Evolutionary conservation across 345 rosid genomes (phyloP).

Genomic region (Euclidium syriacum): DNA sequence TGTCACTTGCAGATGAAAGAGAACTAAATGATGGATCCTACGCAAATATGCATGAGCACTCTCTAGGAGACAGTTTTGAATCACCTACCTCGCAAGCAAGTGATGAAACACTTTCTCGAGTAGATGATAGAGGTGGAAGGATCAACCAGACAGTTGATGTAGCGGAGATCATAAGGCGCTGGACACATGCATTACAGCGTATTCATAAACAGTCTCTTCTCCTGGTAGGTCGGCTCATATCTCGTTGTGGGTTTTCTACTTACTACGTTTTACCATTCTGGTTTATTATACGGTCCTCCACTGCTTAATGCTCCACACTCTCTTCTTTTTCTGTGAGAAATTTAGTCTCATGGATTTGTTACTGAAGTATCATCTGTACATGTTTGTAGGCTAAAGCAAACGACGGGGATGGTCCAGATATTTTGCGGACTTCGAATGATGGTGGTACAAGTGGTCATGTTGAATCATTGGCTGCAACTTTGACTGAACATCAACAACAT

Average conservation of each 20-base stretch:
- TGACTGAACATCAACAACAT: conserved; percentile 95
- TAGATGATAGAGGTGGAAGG: conserved; percentile 91
- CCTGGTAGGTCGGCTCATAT: conserved; percentile 53
- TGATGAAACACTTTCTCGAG: conserved; percentile 62
- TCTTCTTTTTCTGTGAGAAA: background rate
- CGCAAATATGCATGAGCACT: conserved; percentile 35
- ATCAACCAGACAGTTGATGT: conserved; percentile 87
- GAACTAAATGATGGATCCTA: conserved; percentile 60
- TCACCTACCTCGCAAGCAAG: conserved; percentile 43
- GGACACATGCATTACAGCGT: conserved; percentile 99
- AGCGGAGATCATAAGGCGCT: conserved; percentile 94
- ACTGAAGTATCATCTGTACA: conserved; percentile 6
- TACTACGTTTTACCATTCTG: conserved; percentile 7
- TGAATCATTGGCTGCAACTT: conserved; percentile 86
- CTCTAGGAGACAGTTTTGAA: conserved; percentile 40
- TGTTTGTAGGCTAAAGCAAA: conserved; percentile 90
- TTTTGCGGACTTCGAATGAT: conserved; percentile 67
- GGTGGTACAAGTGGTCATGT: conserved; percentile 84
- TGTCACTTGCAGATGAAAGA: conserved; percentile 51
- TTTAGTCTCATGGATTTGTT: background rate
- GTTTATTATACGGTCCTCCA: background rate
- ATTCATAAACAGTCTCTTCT: conserved; percentile 96
- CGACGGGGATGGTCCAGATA: conserved; percentile 98
- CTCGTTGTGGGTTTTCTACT: background rate
- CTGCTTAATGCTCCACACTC: conserved; percentile 1